phyloP scores from a whole-genome alignment of 176 grass and related monocot species.

The Lolium rigidum region DNA sequence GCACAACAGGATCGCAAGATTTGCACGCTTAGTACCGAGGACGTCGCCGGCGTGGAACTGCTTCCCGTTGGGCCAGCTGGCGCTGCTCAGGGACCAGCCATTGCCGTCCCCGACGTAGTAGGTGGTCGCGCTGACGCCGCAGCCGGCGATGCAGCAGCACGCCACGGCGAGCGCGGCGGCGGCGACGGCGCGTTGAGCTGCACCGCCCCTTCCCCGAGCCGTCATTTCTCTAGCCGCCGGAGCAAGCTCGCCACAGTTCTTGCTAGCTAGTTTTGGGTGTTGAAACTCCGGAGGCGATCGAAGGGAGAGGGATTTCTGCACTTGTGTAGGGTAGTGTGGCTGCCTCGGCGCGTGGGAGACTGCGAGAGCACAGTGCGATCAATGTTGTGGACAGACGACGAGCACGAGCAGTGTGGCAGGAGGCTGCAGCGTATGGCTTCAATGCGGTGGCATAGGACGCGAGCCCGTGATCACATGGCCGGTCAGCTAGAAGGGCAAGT shows the following conservation, averaged over 20 bases:
- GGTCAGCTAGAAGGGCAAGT: not conserved
- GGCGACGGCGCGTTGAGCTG: constrained; percentile 17
- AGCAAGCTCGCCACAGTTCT: not conserved
- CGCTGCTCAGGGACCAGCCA: constrained; percentile 61
- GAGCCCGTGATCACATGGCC: constrained; percentile 50
- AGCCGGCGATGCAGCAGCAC: not conserved
- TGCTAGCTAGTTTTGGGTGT: not conserved
- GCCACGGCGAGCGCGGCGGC: constrained; percentile 33
- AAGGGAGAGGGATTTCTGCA: not conserved
- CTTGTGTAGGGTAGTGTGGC: not conserved
- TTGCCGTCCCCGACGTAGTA: constrained; percentile 64
- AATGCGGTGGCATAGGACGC: constrained; percentile 40
- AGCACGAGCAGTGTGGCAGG: constrained; percentile 6
- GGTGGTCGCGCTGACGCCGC: constrained; percentile 38
- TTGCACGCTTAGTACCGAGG: constrained; percentile 45
- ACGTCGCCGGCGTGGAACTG: constrained; percentile 67
- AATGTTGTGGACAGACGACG: constrained; percentile 12
- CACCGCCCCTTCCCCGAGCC: constrained; percentile 47
- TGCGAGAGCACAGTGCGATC: constrained; percentile 8
- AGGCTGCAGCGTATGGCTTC: constrained; percentile 32
- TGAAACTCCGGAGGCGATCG: not conserved
- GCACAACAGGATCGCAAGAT: not conserved
- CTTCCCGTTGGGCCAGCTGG: constrained; percentile 70
- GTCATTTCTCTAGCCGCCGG: constrained; percentile 15
- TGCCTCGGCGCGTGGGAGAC: not conserved